Evolutionary conservation across 805 yeast species (phyloP).

Genomic region (Myxozyma melibiosi): DNA sequence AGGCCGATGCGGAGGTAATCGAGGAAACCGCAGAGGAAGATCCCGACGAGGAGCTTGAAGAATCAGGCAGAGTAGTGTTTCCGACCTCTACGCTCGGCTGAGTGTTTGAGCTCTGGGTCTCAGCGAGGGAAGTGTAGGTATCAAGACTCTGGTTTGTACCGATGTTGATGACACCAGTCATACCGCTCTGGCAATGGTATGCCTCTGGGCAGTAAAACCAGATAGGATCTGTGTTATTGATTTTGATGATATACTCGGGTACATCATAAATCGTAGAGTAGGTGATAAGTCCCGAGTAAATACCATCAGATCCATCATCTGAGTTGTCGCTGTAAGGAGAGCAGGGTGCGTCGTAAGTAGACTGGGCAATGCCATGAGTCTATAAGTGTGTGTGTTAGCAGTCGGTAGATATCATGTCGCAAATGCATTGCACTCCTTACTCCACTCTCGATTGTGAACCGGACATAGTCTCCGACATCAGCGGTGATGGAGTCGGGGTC

Average conservation of each 20-base stretch:
- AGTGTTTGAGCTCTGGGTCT: constrained; percentile 10
- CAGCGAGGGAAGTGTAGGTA: constrained; percentile 25
- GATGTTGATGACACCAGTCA: constrained; percentile 37
- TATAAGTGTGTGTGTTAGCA: background rate
- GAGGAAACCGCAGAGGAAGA: constrained; percentile 9
- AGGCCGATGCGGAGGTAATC: constrained; percentile 5
- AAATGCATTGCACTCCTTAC: background rate
- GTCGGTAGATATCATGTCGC: background rate
- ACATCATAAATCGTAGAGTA: background rate
- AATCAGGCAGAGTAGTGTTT: constrained; percentile 14
- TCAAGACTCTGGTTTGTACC: constrained; percentile 25
- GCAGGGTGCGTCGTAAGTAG: constrained; percentile 34
- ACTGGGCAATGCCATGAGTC: constrained; percentile 36
- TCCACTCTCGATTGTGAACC: constrained; percentile 21
- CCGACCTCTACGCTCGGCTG: constrained; percentile 22
- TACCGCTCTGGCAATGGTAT: constrained; percentile 35
- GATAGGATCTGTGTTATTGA: constrained; percentile 34
- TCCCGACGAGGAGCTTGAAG: constrained; percentile 6
- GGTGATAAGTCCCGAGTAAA: constrained; percentile 34
- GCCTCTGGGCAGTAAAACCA: constrained; percentile 38
- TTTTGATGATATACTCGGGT: constrained; percentile 28
- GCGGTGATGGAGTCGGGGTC: constrained; percentile 33
- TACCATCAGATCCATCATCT: constrained; percentile 16
- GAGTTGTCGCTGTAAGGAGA: constrained; percentile 10
- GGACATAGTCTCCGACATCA: constrained; percentile 34